Base-by-base conservation (phyloP, 2,329 filamentous ascomycete species). In the Westerdykella sp. region DNA sequence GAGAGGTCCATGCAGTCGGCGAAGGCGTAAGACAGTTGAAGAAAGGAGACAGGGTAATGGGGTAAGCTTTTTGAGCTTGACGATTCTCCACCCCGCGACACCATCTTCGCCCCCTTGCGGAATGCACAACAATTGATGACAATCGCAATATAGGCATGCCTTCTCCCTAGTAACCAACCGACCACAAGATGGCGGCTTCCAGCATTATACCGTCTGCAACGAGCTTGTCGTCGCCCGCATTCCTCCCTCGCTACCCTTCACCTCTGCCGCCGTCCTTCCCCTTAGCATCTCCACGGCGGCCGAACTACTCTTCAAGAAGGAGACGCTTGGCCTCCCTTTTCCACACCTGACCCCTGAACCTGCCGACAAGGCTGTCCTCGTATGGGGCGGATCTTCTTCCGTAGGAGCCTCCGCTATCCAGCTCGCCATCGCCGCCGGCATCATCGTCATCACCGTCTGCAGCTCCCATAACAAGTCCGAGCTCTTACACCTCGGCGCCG, bases 331-430 rank as follows among this genome's bases (percentile, higher is more conserved):
- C 7, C 61, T 73, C 4, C 61, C 67, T 0, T 53, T 62, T 30
- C 70, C 72, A 0, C 58, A 55, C 21, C 66, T 68, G 1, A 63
- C 55, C 18, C 46, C 62, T 6, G 53, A 61, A 18, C 37, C 22
- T 22, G 39, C 44, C 2, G 57, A 60, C 35, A 71, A 71, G 54
- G 65, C 64, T 5, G 55, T 73, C 11, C 50, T 78, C 5, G 56
- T 78, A 12, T 79, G 74, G 72, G 76, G 76, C n/a, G 77, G 75
- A 0, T 68, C 72, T 2, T 56, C 54, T 46, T 60, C 56, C 28
- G 57, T 74, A 12, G 59, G 73, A 16, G 69, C 72, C 22, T 62
- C 56, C 3, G 70, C 69, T 0, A 69, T 74, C 35, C 72, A 75
- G 44, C 53, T 73, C 4, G 70, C 69, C 0, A 60, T 54, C 0